Evolutionary conservation across 1,139 yeast genomes (phyloP).

Genomic region (Kluyveromyces sp.): DNA sequence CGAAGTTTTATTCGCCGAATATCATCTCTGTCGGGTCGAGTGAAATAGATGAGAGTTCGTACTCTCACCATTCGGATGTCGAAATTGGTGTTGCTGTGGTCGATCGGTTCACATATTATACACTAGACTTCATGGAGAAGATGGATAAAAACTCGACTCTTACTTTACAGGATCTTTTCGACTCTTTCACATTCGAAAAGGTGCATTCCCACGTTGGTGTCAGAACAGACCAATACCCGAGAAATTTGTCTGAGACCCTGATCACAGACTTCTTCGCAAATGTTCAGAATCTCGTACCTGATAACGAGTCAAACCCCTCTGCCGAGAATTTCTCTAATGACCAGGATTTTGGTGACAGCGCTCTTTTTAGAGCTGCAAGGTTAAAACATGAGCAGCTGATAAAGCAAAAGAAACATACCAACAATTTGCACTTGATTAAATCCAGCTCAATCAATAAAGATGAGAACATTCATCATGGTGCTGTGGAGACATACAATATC

Average conservation of each 20-base stretch:
- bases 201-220: constrained; percentile 92
- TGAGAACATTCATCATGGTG: not conserved
- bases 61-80: constrained; percentile 91
- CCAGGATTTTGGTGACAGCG: constrained; percentile 8
- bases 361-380: constrained; percentile 18
- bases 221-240: constrained; percentile 65
- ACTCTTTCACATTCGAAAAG: constrained; percentile 72
- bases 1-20: constrained; percentile 87
- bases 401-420: not conserved
- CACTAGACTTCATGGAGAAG: constrained; percentile 78
- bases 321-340: constrained; percentile 7
- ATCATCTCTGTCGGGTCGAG: constrained; percentile 91
- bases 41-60: constrained; percentile 81
- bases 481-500: constrained; percentile 3
- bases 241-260: constrained; percentile 62
- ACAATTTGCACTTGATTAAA: not conserved
- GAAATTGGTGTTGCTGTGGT: constrained; percentile 97
- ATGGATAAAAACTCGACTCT: constrained; percentile 66
- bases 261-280: constrained; percentile 95
- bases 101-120: constrained; percentile 90
- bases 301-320: constrained; percentile 21
- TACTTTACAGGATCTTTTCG: constrained; percentile 79
- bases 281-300: constrained; percentile 75
- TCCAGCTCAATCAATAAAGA: not conserved
- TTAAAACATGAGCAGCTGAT: not conserved